phyloP scores from a whole-genome alignment of 2,329 filamentous ascomycete genomes.

The Cercospora sp. region DNA sequence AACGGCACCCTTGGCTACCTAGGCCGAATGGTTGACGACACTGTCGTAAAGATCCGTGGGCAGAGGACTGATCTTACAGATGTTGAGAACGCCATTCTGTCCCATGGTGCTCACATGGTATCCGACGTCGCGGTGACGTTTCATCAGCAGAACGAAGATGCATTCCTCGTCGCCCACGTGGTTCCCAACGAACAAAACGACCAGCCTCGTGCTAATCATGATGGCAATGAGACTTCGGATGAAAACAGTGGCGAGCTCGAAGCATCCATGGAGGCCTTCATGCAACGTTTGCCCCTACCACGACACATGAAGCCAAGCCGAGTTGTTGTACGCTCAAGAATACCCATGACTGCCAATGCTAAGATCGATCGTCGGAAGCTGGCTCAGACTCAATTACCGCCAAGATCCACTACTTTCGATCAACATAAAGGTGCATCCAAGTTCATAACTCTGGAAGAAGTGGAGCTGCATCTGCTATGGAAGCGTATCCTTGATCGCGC shows the following conservation, averaged over 20 bases:
- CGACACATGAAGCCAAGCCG: conserved; percentile 42
- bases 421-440: not conserved
- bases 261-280: conserved; percentile 25
- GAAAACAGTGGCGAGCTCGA: conserved; percentile 3
- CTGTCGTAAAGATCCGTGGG: conserved; percentile 50
- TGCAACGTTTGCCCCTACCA: conserved; percentile 36
- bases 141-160: conserved; percentile 25
- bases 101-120: conserved; percentile 31
- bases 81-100: conserved; percentile 42
- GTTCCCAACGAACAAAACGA: conserved; percentile 27
- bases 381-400: conserved; percentile 24
- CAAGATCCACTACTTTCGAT: not conserved
- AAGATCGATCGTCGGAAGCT: conserved; percentile 38
- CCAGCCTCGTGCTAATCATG: not conserved
- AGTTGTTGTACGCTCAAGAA: conserved; percentile 29
- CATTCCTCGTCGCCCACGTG: conserved; percentile 41
- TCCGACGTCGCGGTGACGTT: conserved; percentile 31
- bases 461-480: conserved; percentile 25
- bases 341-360: conserved; percentile 36
- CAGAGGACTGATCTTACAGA: conserved; percentile 52
- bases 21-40: conserved; percentile 47
- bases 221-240: not conserved
- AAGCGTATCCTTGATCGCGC: conserved; percentile 16
- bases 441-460: conserved; percentile 19
- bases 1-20: conserved; percentile 42